These are phyloP conservation scores for Paramarasmius palmivorus DNA, from an alignment of 1,284 basidiomycete species.

Conservation along the genomic window DNA sequence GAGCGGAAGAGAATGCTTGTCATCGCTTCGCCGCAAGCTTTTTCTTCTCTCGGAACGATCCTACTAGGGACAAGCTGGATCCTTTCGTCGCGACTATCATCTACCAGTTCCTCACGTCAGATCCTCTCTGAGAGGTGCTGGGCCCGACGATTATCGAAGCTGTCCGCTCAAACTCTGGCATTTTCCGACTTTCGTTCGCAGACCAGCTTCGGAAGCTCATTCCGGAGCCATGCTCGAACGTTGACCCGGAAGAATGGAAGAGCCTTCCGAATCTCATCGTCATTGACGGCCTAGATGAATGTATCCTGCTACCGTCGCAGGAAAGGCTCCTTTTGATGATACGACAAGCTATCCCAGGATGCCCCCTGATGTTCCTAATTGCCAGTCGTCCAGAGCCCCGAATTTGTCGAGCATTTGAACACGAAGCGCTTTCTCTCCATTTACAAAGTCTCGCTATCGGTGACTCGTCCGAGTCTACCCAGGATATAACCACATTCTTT, in stretches of 20 bases:
- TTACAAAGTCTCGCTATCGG: not conserved
- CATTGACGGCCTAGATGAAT: conserved; percentile 2
- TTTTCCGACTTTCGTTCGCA: not conserved
- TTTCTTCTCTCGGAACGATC: too few species aligned
- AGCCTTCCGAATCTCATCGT: not conserved
- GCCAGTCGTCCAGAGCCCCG: conserved; percentile 1
- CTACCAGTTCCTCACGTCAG: too few species aligned
- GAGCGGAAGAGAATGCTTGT: too few species aligned
- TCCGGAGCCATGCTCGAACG: not conserved
- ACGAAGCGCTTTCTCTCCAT: not conserved
- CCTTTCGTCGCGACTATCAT: too few species aligned
- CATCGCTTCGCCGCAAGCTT: too few species aligned
- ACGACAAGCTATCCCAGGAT: not conserved
- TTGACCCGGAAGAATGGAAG: not conserved
- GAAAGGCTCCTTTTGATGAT: not conserved
- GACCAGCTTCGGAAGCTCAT: not conserved
- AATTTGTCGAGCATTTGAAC: not conserved
- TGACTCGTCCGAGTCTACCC: not conserved
- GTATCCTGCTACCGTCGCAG: not conserved
- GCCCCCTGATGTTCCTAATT: not conserved
- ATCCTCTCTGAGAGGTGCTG: not conserved
- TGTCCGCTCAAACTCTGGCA: not conserved
- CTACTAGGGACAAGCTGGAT: too few species aligned
- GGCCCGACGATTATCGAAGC: not conserved
- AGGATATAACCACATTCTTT: not conserved